phyloP scores from a whole-genome alignment of 169 alveolate genomes.

The Plasmodium inui region DNA sequence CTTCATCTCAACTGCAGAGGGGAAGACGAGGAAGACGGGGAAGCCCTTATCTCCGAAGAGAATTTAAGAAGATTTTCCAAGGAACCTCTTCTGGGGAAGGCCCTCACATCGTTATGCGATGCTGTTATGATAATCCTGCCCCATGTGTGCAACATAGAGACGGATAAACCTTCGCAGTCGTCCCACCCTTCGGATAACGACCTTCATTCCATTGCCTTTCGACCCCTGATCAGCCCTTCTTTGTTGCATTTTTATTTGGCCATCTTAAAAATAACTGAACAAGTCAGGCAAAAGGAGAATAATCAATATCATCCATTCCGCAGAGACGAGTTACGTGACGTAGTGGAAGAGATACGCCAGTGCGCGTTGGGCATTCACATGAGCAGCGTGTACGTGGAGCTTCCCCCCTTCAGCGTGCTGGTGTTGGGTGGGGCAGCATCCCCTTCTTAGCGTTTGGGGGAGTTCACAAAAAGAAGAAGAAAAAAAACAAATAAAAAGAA shows the following conservation, averaged over 20 bases:
- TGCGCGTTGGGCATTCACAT: neutral
- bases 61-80: neutral
- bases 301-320: neutral
- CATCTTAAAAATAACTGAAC: slow-evolving; percentile 16
- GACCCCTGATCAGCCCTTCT: neutral
- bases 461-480: too few relatives aligned
- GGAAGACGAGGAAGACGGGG: neutral
- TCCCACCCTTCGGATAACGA: neutral
- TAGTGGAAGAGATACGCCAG: neutral
- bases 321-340: neutral
- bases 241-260: slow-evolving; percentile 2
- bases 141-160: neutral
- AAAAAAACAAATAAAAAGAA: too few relatives aligned
- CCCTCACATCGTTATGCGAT: slow-evolving; percentile 1
- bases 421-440: neutral
- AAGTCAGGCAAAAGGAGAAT: neutral
- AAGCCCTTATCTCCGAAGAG: neutral
- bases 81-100: slow-evolving; percentile 15
- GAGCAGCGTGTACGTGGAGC: neutral
- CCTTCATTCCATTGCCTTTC: neutral
- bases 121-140: slow-evolving; percentile 10
- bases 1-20: neutral
- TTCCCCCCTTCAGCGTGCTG: neutral
- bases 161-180: neutral
- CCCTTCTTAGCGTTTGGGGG: neutral